Evolutionary conservation across 2,329 filamentous ascomycete genomes (phyloP), one percentile per base, ranked within the genome.

Genomic region (Hypoxylon sp.): DNA sequence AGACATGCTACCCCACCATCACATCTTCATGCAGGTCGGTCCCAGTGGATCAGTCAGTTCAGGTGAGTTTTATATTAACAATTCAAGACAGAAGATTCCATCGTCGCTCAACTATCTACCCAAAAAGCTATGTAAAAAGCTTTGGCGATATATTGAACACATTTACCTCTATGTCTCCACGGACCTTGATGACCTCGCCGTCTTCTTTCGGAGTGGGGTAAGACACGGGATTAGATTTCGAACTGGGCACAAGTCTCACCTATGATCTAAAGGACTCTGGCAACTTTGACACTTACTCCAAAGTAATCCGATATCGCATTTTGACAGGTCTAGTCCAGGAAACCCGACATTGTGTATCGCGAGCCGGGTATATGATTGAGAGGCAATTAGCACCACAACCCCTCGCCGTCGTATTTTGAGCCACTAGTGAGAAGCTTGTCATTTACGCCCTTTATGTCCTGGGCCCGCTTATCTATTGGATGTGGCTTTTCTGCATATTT

Each of bases 71-170:
- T 37, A 19, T 39, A 37, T 32, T 2, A 11, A 51, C 5, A 6
- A 37, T 30, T 30, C 30, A 51, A 7, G 10, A 19, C n/a, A n/a
- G n/a, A 34, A 26, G n/a, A 50, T 50, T 50, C 47, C 47, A 50
- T 24, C 43, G 15, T 50, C n/a, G 10, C 30, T 32, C 30, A 32
- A 11, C 2, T 10, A 32, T 6, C 30, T 32, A n/a, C n/a, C n/a
- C n/a, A n/a, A n/a, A n/a, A n/a, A n/a, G 30, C 13, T 10, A 32
- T 32, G 30, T 32, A 32, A 32, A 4, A 4, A n/a, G n/a, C 13
- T 32, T 32, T 10, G 13, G 8, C 30, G 8, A 32, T 32, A 10
- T 10, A 32, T 10, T 32, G n/a, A n/a, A n/a, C n/a, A 32, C 13
- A 32, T 32, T 8, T 28, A 13, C 39, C 19, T 49, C 15, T 26